Evolutionary conservation across 805 yeast species (phyloP), one percentile per base, ranked within the genome.

Genomic region (Ogataea degrootiae): DNA sequence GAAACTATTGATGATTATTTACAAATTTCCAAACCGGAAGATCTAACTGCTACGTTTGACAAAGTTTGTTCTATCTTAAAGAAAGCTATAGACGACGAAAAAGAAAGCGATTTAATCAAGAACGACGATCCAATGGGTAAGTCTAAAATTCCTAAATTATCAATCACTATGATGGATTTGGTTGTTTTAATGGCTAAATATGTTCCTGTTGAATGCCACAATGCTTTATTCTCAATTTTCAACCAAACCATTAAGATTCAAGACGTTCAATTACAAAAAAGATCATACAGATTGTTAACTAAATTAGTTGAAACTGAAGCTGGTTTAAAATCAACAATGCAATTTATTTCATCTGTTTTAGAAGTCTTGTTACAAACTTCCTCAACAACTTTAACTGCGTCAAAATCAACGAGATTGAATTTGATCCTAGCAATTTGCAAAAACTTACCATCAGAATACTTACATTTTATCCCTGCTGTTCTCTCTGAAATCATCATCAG

Each of bases 111-210:
- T 41, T 49, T 66, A 50, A 52, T 67, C 54, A 65, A 73, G 54
- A 63, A 58, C 29, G 66, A 59, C 36, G 67, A 59, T 15, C 65
- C 67, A 21, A 53, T 54, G n/a, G 54, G 59, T 36, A 59, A 69
- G 43, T 53, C 59, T 12, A 68, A 62, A 11, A 62, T 72, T 17
- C 79, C 85, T 22, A 75, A 79, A 43, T 68, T 83, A 53, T 79
- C 89, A 53, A 81, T 87, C 37, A 89, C 97, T 16, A 83, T 95
- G 87, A 77, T 92, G 85, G 99, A 94, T 63, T 74, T 94, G 48
- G 76, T 90, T 45, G 95, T 90, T 43, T 81, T 87, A 29, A 85
- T 95, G 87, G 79, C 92, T 26, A 86, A 87, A 58, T 87, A 85
- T 59, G 81, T 94, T 34, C 96, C 96, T 7, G 68, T 67, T 31